These are phyloP conservation scores for Setaria italica DNA, from an alignment of 202 grass and related monocot genomes.

Conservation along the genomic window DNA sequence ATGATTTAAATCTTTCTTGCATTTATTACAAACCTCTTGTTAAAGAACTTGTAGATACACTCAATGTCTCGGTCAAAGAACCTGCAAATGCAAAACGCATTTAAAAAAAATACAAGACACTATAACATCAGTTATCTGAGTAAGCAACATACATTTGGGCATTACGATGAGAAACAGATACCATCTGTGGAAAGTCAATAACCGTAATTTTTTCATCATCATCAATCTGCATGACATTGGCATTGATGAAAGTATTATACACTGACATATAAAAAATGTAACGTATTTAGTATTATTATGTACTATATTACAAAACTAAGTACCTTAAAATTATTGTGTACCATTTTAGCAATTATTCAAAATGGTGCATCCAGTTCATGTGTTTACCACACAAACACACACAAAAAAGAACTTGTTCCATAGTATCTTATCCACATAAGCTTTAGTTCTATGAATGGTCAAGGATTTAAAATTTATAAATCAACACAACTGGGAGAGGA, in stretches of 20 bases:
- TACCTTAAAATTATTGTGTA: neutral
- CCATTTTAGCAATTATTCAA: neutral
- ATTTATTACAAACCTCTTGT: constrained; percentile 71
- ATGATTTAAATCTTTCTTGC: constrained; percentile 5
- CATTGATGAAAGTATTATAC: constrained; percentile 2
- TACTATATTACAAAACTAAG: neutral
- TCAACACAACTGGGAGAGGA: neutral
- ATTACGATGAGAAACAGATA: constrained; percentile 93
- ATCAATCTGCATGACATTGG: constrained; percentile 64
- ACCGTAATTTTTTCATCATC: constrained; percentile 84
- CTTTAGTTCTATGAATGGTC: neutral
- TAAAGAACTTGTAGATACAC: constrained; percentile 96
- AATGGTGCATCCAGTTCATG: neutral
- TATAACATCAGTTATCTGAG: constrained; percentile 10
- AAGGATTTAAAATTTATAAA: constrained; percentile 11
- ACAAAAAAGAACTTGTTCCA: neutral
- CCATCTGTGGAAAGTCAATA: constrained; percentile 99
- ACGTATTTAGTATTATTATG: too few species aligned
- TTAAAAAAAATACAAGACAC: constrained; percentile 9
- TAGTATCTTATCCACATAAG: neutral
- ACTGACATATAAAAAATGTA: neutral
- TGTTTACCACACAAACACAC: neutral
- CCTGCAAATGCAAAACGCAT: constrained; percentile 50
- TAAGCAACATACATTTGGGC: constrained; percentile 77
- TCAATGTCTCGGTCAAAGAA: constrained; percentile 94